These are phyloP conservation scores for Beauveria australis DNA, from an alignment of 2,329 filamentous ascomycete genomes.

Conservation along the genomic window DNA sequence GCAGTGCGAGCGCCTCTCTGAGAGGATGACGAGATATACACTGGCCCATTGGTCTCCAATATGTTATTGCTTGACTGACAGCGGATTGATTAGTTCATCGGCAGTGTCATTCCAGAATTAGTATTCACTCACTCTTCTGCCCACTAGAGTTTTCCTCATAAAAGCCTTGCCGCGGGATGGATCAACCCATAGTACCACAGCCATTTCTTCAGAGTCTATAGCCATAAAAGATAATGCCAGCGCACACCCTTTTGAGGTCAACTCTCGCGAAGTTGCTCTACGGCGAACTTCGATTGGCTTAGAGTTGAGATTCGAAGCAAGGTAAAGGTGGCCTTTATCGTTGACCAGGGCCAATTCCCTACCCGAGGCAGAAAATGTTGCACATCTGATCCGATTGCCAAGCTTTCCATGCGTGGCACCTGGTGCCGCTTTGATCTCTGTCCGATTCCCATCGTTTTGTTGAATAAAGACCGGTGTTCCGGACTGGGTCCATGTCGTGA, in stretches of 20 bases:
- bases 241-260: conserved; percentile 28
- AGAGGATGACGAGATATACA: neutral
- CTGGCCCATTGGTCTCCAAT: conserved; percentile 1
- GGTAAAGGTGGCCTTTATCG: conserved; percentile 31
- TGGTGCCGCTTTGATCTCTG: conserved; percentile 24
- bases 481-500: conserved; percentile 35
- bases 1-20: neutral
- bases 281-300: conserved; percentile 28
- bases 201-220: conserved; percentile 27
- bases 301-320: conserved; percentile 29
- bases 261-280: conserved; percentile 27
- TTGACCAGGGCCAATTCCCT: conserved; percentile 32
- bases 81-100: too few relatives aligned
- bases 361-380: conserved; percentile 29
- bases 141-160: conserved; percentile 22
- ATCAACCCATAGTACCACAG: conserved; percentile 33
- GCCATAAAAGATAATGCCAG: conserved; percentile 31
- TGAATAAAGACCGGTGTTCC: conserved; percentile 31
- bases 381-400: conserved; percentile 30
- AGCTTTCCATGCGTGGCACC: conserved; percentile 24
- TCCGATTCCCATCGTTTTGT: conserved; percentile 27
- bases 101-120: neutral
- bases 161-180: conserved; percentile 23
- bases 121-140: conserved; percentile 8
- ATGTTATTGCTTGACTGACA: neutral